Base-by-base conservation (phyloP, 1,284 basidiomycete species). In the Phellopilus nigrolimitatus region DNA sequence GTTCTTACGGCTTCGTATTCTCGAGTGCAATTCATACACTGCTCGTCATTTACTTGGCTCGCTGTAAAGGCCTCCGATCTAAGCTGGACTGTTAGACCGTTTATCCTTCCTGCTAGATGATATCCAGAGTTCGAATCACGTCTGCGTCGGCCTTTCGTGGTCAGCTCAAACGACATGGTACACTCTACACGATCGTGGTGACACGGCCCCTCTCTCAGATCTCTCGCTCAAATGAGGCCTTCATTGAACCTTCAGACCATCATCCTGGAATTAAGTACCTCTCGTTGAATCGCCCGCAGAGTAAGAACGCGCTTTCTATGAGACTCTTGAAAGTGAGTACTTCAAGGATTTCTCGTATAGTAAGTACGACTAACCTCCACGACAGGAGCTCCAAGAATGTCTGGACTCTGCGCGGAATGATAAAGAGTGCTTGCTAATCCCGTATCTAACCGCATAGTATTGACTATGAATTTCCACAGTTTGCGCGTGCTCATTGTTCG, bases 231-330 rank as follows among this genome's bases (percentile, higher is more conserved):
- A 31, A 15, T 25, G 59, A 92, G 59, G 84, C 78, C 4, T 85
- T 79, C 63, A 68, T 88, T 30, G 74, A 82, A 61, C 70, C 71
- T 63, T 71, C 66, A 5, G 55, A 61, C 24, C 63, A 67, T 12
- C 60, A 68, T 46, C 76, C 79, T 1, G 83, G 82, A 4, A 71
- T 89, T 47, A 71, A 75, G n/a, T 82, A 75, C 56, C 71, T 89
- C 19, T 76, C 76, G 30, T 76, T 97, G 58, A 91, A 95, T 62
- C 76, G 91, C 49, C 88, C 91, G 3, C 76, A 86, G 58, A 84
- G 83, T 57, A 93, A 86, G 76, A 97, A 97, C 71, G 92, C 94
- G 15, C 89, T 97, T 49, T 92, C 88, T 4, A 68, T 81, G 51
- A 74, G 74, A 24, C 75, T 97, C 59, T 72, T 95, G 36, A 72